Percentiles rank a stretch among this genome's conserved stretches.
Conservation (phyloP, 441 rosid genomes). For the Iberis amara region DNA sequence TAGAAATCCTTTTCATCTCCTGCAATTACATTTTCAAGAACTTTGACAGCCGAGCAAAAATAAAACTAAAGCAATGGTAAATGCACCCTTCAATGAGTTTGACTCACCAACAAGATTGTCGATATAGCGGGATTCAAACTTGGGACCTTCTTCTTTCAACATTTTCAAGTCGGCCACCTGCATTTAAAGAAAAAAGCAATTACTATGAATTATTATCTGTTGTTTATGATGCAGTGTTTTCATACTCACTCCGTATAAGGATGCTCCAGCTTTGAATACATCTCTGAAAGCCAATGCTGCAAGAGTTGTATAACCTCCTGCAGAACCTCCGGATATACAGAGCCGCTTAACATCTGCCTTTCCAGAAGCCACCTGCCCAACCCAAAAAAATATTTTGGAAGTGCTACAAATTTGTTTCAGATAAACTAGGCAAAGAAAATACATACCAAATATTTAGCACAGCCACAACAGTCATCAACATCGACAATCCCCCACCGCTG, state of each 20-base stretch:
- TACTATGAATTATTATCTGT: neutral
- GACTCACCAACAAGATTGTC: constrained; percentile 88
- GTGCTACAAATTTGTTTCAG: neutral
- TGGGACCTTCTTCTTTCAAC: constrained; percentile 75
- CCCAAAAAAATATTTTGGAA: constrained; percentile 22
- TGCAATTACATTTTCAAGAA: constrained; percentile 31
- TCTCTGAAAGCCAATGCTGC: constrained; percentile 87
- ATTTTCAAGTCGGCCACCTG: constrained; percentile 77
- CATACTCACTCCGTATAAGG: constrained; percentile 78
- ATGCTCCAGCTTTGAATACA: constrained; percentile 83
- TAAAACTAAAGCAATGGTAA: neutral
- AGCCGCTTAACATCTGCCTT: constrained; percentile 66
- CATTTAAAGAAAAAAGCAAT: constrained; percentile 19
- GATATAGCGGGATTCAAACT: constrained; percentile 73
- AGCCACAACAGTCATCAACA: constrained; percentile 87
- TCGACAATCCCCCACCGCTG: constrained; percentile 81
- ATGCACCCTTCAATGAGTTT: neutral
- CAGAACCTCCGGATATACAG: constrained; percentile 92
- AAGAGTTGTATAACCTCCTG: constrained; percentile 89
- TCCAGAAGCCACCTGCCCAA: constrained; percentile 60
- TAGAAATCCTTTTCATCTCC: constrained; percentile 59
- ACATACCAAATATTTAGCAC: constrained; percentile 76
- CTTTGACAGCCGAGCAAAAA: constrained; percentile 14
- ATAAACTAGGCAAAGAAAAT: constrained; percentile 3
- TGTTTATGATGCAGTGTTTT: constrained; percentile 1